phyloP scores from a whole-genome alignment of 164 flowering plant genomes.

The Saururus chinensis region DNA sequence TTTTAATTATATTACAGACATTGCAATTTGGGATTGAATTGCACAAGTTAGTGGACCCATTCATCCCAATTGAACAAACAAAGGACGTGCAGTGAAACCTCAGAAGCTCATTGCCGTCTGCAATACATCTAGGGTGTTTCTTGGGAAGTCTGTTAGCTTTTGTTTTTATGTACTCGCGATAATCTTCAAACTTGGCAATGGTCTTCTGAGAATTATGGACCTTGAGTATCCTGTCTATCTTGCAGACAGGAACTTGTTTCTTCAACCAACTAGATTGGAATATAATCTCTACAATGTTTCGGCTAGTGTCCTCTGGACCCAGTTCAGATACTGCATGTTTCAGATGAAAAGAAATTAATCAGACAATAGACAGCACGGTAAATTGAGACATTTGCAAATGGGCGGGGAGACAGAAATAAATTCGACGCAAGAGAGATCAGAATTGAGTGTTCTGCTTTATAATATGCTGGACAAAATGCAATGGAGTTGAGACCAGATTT shows the following conservation, averaged over 20 bases:
- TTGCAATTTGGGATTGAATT: constrained; percentile 45
- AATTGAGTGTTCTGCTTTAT: too few relatives aligned
- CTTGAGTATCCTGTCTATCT: constrained; percentile 80
- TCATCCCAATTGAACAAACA: constrained; percentile 63
- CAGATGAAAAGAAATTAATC: neutral
- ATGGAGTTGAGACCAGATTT: too few relatives aligned
- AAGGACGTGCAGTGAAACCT: constrained; percentile 76
- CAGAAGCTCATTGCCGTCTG: constrained; percentile 93
- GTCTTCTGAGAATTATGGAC: constrained; percentile 78
- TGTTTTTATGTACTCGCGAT: constrained; percentile 64
- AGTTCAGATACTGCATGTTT: constrained; percentile 61
- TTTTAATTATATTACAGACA: constrained; percentile 58
- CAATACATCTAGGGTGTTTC: constrained; percentile 77
- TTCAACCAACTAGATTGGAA: constrained; percentile 93
- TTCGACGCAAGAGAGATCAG: too few relatives aligned
- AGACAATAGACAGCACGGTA: neutral
- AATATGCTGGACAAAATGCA: too few relatives aligned
- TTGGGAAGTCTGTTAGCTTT: constrained; percentile 55
- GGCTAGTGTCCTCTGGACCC: constrained; percentile 75
- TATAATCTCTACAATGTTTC: constrained; percentile 93
- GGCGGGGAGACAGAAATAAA: too few relatives aligned
- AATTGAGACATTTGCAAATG: neutral
- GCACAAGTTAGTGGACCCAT: constrained; percentile 72
- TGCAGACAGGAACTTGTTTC: constrained; percentile 64
- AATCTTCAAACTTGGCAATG: constrained; percentile 64